Percentiles rank a stretch among this genome's conserved stretches.
Evolutionary conservation across 2,329 filamentous ascomycete species (phyloP).

Genomic region (Beauveria caledonica): DNA sequence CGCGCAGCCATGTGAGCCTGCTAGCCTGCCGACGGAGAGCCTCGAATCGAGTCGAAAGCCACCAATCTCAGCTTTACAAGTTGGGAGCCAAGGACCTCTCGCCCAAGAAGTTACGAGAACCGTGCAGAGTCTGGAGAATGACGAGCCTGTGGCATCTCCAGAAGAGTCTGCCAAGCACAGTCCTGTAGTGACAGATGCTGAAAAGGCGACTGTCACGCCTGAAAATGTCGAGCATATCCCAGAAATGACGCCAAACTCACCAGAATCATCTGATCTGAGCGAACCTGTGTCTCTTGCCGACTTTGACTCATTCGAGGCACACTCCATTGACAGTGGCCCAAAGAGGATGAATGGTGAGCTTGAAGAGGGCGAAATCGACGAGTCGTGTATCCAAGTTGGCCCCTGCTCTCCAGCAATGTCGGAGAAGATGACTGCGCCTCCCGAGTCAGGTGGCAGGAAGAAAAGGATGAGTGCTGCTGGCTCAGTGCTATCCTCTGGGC

Average conservation of each 20-base stretch:
- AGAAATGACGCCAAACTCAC: neutral
- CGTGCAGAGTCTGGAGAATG: too few relatives aligned
- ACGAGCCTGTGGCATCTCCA: neutral
- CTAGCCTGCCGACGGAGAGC: neutral
- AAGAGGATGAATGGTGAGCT: neutral
- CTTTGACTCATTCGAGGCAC: neutral
- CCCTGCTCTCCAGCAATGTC: neutral
- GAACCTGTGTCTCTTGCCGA: neutral
- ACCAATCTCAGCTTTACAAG: too few relatives aligned
- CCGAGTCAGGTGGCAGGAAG: neutral
- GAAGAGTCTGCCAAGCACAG: too few relatives aligned
- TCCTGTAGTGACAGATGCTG: too few relatives aligned
- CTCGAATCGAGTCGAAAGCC: neutral
- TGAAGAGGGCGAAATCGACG: slow-evolving; percentile 1
- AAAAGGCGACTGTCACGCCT: neutral
- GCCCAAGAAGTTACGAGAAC: neutral
- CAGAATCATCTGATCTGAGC: neutral
- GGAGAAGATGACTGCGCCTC: neutral
- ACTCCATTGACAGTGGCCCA: neutral
- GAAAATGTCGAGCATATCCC: neutral
- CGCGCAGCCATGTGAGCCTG: neutral
- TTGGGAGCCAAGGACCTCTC: too few relatives aligned
- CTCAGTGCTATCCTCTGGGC: neutral
- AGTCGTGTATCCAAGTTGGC: neutral
- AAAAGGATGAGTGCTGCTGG: neutral